Evolutionary conservation across 208 protist species (phyloP).

Genomic region (Tritrichomonas musculus): DNA sequence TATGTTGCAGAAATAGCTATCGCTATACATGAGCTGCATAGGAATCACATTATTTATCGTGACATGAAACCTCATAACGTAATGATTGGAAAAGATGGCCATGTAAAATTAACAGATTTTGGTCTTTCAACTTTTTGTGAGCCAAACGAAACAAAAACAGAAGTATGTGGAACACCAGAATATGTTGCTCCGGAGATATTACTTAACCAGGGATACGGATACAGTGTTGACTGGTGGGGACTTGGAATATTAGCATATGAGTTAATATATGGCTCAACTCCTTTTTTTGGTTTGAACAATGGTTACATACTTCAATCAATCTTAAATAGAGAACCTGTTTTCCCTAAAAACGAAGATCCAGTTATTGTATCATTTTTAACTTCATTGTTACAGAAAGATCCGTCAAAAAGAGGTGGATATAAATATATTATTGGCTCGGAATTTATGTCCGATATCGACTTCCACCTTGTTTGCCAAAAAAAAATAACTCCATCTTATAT

Average conservation of each 20-base stretch:
- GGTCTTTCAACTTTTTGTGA: conserved; percentile 59
- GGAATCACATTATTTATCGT: conserved; percentile 55
- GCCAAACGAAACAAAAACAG: conserved; percentile 44
- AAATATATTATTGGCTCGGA: conserved; percentile 47
- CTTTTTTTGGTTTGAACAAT: neutral
- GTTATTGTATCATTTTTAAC: neutral
- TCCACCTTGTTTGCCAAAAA: neutral
- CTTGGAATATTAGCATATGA: conserved; percentile 12
- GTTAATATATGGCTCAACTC: neutral
- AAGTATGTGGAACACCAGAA: conserved; percentile 65
- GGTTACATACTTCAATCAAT: neutral
- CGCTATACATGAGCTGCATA: conserved; percentile 55
- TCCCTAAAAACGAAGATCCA: neutral
- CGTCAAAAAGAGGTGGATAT: neutral
- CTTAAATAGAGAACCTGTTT: neutral
- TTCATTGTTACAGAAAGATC: neutral
- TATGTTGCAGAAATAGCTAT: conserved; percentile 60
- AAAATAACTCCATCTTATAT: conserved; percentile 34
- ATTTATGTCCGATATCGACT: conserved; percentile 33
- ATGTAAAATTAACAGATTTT: conserved; percentile 55
- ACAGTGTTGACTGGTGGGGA: neutral
- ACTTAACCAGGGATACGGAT: neutral
- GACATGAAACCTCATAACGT: conserved; percentile 63
- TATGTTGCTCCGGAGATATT: conserved; percentile 49
- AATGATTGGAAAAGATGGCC: conserved; percentile 53